Evolutionary conservation across 1,139 yeast genomes (phyloP).

Genomic region (Martiniozyma asiatica): DNA sequence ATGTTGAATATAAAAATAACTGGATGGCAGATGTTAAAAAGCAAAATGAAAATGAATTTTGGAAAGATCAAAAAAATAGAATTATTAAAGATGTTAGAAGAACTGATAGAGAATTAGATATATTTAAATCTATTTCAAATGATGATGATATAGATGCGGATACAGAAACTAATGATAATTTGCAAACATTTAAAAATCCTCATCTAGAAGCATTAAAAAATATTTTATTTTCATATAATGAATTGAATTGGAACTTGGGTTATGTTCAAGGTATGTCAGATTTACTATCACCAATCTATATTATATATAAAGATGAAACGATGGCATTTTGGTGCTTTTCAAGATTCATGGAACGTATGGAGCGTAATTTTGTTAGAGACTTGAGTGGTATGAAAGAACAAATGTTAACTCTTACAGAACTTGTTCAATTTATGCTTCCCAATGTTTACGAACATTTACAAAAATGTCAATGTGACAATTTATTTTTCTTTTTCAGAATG

Average conservation of each 20-base stretch:
- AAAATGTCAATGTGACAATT: slow-evolving; percentile 77
- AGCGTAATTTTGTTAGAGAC: slow-evolving; percentile 81
- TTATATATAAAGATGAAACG: slow-evolving; percentile 63
- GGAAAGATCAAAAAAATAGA: slow-evolving; percentile 80
- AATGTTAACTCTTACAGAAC: slow-evolving; percentile 68
- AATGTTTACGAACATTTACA: slow-evolving; percentile 70
- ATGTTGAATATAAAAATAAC: slow-evolving; percentile 49
- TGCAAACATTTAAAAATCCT: slow-evolving; percentile 41
- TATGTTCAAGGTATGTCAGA: slow-evolving; percentile 99
- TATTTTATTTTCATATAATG: slow-evolving; percentile 76
- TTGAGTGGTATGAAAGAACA: slow-evolving; percentile 90
- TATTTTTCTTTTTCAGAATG: slow-evolving; percentile 93
- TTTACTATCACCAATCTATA: slow-evolving; percentile 75
- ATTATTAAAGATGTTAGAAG: slow-evolving; percentile 91
- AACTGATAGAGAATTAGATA: slow-evolving; percentile 67
- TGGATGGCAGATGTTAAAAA: slow-evolving; percentile 57
- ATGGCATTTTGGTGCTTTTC: slow-evolving; percentile 83
- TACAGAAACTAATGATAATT: slow-evolving; percentile 34
- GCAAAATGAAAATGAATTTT: slow-evolving; percentile 53
- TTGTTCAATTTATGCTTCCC: slow-evolving; percentile 84
- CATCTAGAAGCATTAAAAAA: slow-evolving; percentile 66
- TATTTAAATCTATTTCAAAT: slow-evolving; percentile 39
- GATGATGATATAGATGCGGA: slow-evolving; percentile 37
- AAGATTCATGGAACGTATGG: slow-evolving; percentile 90
- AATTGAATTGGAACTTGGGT: slow-evolving; percentile 71